Evolutionary conservation across 805 yeast genomes (phyloP).

Genomic region (Schwanniomyces occidentalis): DNA sequence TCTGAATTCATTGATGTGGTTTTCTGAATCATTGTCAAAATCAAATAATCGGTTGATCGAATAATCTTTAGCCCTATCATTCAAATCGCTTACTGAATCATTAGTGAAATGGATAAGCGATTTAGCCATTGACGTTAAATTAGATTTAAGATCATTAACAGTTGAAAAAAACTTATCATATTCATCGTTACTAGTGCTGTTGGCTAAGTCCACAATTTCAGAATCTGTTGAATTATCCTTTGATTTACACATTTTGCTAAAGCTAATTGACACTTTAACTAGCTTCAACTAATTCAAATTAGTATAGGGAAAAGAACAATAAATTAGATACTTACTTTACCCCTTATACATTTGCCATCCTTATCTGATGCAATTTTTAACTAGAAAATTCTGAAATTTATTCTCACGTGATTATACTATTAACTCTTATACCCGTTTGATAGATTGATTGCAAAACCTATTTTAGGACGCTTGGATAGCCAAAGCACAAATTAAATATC

Average conservation of each 20-base stretch:
- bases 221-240: neutral
- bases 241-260: slow-evolving; percentile 2
- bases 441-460: no score
- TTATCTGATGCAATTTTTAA: no score
- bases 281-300: no score
- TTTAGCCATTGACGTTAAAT: slow-evolving; percentile 25
- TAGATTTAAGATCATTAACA: slow-evolving; percentile 25
- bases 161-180: slow-evolving; percentile 21
- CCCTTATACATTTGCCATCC: no score
- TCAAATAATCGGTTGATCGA: slow-evolving; percentile 18
- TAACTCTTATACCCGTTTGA: no score
- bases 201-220: neutral
- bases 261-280: no score
- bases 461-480: no score
- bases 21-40: slow-evolving; percentile 8
- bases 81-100: slow-evolving; percentile 22
- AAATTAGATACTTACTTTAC: no score
- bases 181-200: slow-evolving; percentile 1
- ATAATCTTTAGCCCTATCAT: slow-evolving; percentile 20
- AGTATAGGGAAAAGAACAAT: no score
- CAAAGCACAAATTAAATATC: no score
- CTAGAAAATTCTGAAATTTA: no score
- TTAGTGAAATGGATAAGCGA: slow-evolving; percentile 23
- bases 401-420: no score
- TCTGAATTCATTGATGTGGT: slow-evolving; percentile 4